Evolutionary conservation across 371 early-diverging fungal genomes (phyloP), one percentile per base, ranked within the genome.

Genomic region (Mortierella sp.): DNA sequence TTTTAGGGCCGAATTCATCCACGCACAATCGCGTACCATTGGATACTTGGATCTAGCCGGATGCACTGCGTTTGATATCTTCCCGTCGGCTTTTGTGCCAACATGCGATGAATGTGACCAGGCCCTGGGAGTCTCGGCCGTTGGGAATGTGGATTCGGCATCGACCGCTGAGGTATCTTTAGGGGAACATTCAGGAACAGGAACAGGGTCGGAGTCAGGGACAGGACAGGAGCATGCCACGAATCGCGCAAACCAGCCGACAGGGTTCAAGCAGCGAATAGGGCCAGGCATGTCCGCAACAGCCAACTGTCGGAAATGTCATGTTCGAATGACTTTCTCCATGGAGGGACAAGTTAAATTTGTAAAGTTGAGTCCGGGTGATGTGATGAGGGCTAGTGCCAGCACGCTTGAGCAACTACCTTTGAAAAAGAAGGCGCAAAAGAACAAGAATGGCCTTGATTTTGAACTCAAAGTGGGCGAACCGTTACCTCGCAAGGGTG

Each of bases 401-500:
- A 12, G 54, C 18, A 54, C 52, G 0, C 60, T 71, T 12, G 63
- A 67, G 34, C 67, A 67, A 49, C 54, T 71, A 12, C 72, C 67
- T 1, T 67, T 78, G 41, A 64, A 59, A 19, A 71, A 63, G 27
- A 67, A 59, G 26, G 21, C 26, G 42, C 57, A 52, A 26, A 56
- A 61, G 30, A 54, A 52, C 54, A 67, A 55, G 46, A 67, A 41
- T 14, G 60, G 62, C 0, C 54, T 65, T 10, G 72, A 71, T 19
- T 58, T 59, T 16, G 71, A 64, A 31, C 61, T 78, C 61, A 67
- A 59, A 41, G 59, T 72, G 2, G 68, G 73, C 0, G 79, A 91
- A 61, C 87, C 93, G 6, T 81, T 96, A 39, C 94, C 95, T 0
- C 72, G 89, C 42, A 88, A 91, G 54, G 99, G 99, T 0, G 84